Evolutionary conservation across 176 grass and related monocot genomes (phyloP).

Genomic region (Carex cristatella): DNA sequence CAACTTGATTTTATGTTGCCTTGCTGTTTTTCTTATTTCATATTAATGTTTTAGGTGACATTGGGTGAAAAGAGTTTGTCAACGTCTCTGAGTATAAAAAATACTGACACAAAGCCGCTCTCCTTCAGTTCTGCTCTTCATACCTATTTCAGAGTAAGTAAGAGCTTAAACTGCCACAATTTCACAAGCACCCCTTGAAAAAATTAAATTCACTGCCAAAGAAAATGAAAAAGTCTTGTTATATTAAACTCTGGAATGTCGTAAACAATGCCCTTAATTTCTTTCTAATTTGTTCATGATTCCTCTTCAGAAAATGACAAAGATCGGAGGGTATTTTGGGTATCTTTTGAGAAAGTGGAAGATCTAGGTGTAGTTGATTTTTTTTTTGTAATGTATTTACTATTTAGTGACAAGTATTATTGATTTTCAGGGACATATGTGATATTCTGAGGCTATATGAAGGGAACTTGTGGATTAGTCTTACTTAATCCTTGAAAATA

Average conservation of each 20-base stretch:
- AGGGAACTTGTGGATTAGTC: background rate
- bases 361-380: background rate
- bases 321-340: background rate
- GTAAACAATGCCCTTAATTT: background rate
- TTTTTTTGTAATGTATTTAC: background rate
- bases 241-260: background rate
- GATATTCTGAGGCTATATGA: background rate
- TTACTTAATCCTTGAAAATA: conserved; percentile 8
- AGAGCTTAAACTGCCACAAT: conserved; percentile 27
- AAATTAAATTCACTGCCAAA: background rate
- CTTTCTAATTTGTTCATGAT: background rate
- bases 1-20: background rate
- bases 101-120: conserved; percentile 70
- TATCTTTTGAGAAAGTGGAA: background rate
- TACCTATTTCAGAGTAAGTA: conserved; percentile 92
- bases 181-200: background rate
- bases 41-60: conserved; percentile 45
- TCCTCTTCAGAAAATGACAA: background rate
- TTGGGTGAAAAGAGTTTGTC: conserved; percentile 63
- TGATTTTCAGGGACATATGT: background rate
- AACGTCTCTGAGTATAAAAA: conserved; percentile 66
- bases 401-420: background rate
- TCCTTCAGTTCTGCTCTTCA: conserved; percentile 84
- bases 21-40: background rate
- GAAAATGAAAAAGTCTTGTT: background rate